A percentile compares a stretch with the other conserved stretches of the same genome.
These are phyloP conservation scores for Phytophthora cryptogea DNA, from an alignment of 352 stramenopile species.

Conservation along the genomic window DNA sequence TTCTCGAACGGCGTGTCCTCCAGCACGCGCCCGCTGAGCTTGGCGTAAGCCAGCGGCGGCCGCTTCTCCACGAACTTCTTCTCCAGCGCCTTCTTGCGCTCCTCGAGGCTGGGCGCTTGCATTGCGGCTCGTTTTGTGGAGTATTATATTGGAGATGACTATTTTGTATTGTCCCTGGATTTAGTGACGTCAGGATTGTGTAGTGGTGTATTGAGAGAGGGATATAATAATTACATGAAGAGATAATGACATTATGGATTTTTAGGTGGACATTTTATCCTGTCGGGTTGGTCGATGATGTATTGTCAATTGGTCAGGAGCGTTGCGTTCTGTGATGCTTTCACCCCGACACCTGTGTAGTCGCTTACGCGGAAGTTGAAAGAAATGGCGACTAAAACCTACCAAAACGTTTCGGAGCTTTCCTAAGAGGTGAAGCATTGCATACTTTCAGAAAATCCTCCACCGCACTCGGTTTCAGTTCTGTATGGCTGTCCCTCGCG, in stretches of 20 bases:
- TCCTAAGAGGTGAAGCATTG: neutral
- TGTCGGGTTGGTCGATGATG: too few relatives aligned
- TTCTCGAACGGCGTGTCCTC: conserved; percentile 75
- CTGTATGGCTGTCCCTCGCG: conserved; percentile 6
- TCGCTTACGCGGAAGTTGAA: too few relatives aligned
- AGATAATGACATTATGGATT: too few relatives aligned
- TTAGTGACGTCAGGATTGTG: neutral
- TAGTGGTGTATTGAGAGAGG: too few relatives aligned
- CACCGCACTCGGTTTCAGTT: conserved; percentile 4
- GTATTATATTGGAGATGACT: too few relatives aligned
- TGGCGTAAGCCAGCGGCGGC: conserved; percentile 81
- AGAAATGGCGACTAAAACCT: neutral
- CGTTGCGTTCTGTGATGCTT: too few relatives aligned
- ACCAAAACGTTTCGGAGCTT: neutral
- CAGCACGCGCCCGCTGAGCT: conserved; percentile 62
- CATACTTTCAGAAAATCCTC: neutral
- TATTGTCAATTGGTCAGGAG: too few relatives aligned
- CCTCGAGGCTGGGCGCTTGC: conserved; percentile 40
- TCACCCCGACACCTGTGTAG: too few relatives aligned
- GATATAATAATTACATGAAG: too few relatives aligned
- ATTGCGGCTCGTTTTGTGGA: conserved; percentile 7
- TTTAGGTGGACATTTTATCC: too few relatives aligned
- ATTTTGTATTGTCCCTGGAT: neutral
- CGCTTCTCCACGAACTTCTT: conserved; percentile 78
- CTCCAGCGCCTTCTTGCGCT: conserved; percentile 81